These are phyloP conservation scores for Saprolegnia parasitica DNA, from an alignment of 352 stramenopile genomes.

Conservation along the genomic window DNA sequence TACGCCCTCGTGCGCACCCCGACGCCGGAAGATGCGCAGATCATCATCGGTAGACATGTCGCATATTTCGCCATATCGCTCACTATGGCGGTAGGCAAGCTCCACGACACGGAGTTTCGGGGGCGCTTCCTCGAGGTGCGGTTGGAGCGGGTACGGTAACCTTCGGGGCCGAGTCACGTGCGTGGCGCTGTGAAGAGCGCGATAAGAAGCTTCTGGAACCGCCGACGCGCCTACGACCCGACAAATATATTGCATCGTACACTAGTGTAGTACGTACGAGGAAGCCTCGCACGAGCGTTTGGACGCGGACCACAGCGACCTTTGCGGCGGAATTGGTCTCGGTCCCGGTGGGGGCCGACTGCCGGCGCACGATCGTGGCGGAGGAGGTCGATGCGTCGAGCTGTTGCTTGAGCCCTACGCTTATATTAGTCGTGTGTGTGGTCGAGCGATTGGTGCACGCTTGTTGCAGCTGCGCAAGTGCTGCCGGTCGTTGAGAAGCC, in stretches of 20 bases:
- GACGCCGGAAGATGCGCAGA: slow-evolving; percentile 40
- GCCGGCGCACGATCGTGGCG: background rate
- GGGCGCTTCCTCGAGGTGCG: slow-evolving; percentile 63
- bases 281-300: slow-evolving; percentile 27
- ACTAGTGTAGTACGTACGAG: slow-evolving; percentile 18
- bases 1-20: slow-evolving; percentile 70
- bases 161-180: background rate
- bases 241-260: background rate
- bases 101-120: slow-evolving; percentile 64
- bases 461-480: slow-evolving; percentile 27
- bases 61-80: background rate
- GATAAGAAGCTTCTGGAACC: slow-evolving; percentile 35
- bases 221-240: slow-evolving; percentile 33
- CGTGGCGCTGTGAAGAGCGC: background rate
- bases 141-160: slow-evolving; percentile 44
- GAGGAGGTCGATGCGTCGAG: background rate
- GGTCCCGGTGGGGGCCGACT: background rate
- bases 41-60: slow-evolving; percentile 53
- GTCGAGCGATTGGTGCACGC: background rate
- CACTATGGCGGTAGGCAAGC: slow-evolving; percentile 35
- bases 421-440: background rate
- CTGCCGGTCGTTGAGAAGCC: slow-evolving; percentile 14
- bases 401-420: slow-evolving; percentile 13
- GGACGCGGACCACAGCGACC: background rate
- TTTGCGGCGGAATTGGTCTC: background rate